Conservation (phyloP, 2,329 filamentous ascomycete genomes). For the Hysterium pulicare region DNA sequence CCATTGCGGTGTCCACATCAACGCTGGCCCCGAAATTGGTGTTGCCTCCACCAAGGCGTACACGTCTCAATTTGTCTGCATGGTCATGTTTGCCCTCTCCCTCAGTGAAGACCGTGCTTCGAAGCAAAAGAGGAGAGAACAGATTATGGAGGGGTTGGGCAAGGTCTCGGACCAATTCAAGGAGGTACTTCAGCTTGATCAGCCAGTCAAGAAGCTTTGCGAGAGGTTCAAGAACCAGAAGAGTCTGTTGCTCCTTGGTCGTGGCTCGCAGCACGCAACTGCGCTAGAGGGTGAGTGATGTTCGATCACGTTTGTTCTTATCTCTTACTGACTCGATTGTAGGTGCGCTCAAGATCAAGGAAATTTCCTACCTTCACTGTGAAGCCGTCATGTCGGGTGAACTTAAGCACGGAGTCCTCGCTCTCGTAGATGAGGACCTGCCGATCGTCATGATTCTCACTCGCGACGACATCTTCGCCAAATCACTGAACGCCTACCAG, state of each 20-base stretch:
- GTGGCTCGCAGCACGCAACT: conserved; percentile 95
- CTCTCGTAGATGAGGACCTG: conserved; percentile 94
- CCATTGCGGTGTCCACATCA: conserved; percentile 99
- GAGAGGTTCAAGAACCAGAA: conserved; percentile 96
- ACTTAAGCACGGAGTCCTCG: conserved; percentile 97
- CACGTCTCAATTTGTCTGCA: conserved; percentile 98
- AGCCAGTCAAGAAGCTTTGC: conserved; percentile 92
- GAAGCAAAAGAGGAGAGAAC: conserved; percentile 85
- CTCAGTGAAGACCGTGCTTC: conserved; percentile 95
- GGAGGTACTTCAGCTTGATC: conserved; percentile 84
- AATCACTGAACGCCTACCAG: conserved; percentile 99
- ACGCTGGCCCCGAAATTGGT: conserved; percentile 97
- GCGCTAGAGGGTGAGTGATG: conserved; percentile 71
- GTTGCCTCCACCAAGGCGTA: conserved; percentile 99
- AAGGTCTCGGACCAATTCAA: conserved; percentile 90
- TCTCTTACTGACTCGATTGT: conserved; percentile 17
- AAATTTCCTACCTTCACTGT: conserved; percentile 99
- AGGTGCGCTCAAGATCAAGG: conserved; percentile 97
- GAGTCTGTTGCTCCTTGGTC: conserved; percentile 86
- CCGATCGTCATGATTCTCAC: conserved; percentile 99
- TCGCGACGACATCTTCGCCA: conserved; percentile 91
- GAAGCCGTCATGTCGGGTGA: conserved; percentile 99
- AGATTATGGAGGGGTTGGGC: conserved; percentile 91
- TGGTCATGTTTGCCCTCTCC: conserved; percentile 99
- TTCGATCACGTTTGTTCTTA: neutral